Evolutionary conservation across 208 protist genomes (phyloP), one percentile per base, ranked within the genome.

Genomic region (Trypanosoma mega): DNA sequence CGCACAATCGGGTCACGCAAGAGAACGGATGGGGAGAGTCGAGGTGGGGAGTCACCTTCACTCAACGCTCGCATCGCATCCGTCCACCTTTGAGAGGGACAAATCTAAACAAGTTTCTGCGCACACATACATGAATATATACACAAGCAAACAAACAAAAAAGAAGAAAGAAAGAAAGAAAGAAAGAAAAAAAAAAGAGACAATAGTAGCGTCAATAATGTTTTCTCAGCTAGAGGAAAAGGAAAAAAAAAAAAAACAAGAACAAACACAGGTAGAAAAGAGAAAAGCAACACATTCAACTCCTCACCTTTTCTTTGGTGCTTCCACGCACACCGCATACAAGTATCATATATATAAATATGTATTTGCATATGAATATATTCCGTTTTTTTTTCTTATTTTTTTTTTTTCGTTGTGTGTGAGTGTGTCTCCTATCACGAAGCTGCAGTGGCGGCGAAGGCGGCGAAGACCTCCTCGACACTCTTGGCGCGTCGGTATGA

Each of bases 381-480:
- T n/a, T n/a, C n/a, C 34, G 34, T 16, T 16, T 16, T 6, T 39
- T 16, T 16, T 39, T 12, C 34, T 39, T 39, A 6, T 39, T 12
- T 39, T 12, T 39, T 39, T 39, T 12, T 39, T 39, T 39, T 39
- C 34, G 8, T 8, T 36, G 24, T 18, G 33, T 39, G 11, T 43
- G 18, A 44, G 9, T 55, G 46, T 9, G 7, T 37, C 36, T 61
- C 3, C 11, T 3, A 43, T 12, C 43, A 23, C 36, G 41, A 11
- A 8, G 39, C 31, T 11, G 27, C 27, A 11, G 23, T 21, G 26
- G 26, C 20, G 30, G 6, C 24, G 30, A 72, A 64, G 0, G 64
- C 29, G 36, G 58, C 71, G 51, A 91, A 90, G 1, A 94, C 58
- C n/a, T 90, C 84, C 50, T 90, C 76, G 29, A 91, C 77, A 37